Base-by-base conservation (phyloP, 2,329 filamentous ascomycete genomes). In the Fusarium pilosicola region DNA sequence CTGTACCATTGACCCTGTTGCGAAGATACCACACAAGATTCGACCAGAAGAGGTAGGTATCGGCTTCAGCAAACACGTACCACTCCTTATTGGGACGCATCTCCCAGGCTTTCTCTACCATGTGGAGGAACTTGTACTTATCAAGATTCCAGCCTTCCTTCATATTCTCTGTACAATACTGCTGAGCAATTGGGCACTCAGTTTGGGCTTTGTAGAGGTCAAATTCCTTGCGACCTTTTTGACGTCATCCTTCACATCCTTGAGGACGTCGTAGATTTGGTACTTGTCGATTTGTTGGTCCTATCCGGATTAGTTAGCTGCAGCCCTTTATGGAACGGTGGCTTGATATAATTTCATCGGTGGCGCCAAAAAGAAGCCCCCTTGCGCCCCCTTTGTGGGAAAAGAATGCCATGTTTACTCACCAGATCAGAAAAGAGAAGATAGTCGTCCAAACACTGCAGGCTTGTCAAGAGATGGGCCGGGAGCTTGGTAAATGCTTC, bases 91-190 rank as follows among this genome's bases (percentile, higher is more conserved):
- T 79, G 7, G 88, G 88, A 6, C 87, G 85, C 83, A 87, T 83
- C 49, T 83, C 81, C 84, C 87, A 90, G 4, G 88, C 85, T 65
- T 88, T 85, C 75, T 88, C 83, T 48, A 89, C 82, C 83, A 90
- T 89, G 72, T 88, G 87, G 54, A 90, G 79, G 76, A 89, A 89
- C 79, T 90, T 91, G 82, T 89, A 90, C 81, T 89, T 90, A 79
- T 91, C 89, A 70, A 91, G 80, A 57, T 84, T 84, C 88, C 88
- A 90, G 17, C 83, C 84, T 46, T 79, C 83, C 62, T 74, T 69
- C 72, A 80, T 77, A 12, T 75, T 76, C 14, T 64, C 62, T 1
- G 77, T 81, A 68, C 86, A 85, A 48, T 86, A 83, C 74, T 85
- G 84, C 42, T 86, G 84, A 7, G 84, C 83, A 36, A 85, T 81